A percentile compares a stretch with the other conserved stretches of the same genome.
phyloP scores from a whole-genome alignment of 169 alveolate species.

The Eimeria sp. region DNA sequence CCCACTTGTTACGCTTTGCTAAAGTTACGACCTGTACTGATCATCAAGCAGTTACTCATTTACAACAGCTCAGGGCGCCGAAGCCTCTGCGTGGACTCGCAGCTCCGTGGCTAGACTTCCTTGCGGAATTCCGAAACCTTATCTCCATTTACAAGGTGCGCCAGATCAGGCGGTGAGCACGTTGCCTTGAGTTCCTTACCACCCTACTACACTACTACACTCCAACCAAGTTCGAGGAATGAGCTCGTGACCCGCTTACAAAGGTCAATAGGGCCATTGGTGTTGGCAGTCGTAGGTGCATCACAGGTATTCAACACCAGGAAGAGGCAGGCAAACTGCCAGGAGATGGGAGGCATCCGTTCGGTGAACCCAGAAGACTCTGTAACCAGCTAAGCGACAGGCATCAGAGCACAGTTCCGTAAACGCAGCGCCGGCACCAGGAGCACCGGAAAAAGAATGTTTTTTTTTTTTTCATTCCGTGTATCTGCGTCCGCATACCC shows the following conservation, averaged over 20 bases:
- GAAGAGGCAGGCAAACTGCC: neutral
- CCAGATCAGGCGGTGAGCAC: neutral
- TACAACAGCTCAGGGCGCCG: neutral
- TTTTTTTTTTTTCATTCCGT: too few relatives aligned
- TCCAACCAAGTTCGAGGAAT: neutral
- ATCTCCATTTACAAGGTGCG: neutral
- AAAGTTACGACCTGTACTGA: neutral
- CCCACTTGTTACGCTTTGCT: neutral
- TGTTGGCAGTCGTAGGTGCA: neutral
- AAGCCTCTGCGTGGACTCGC: neutral
- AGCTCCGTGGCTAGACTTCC: neutral
- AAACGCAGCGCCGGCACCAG: neutral
- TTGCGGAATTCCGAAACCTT: neutral
- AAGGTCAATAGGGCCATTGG: neutral
- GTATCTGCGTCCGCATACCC: too few relatives aligned
- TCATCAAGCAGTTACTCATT: neutral
- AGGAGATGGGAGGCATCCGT: neutral
- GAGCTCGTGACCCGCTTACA: too few relatives aligned
- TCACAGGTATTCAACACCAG: neutral
- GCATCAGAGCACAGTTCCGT: neutral
- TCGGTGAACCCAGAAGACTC: neutral
- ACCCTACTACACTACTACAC: neutral
- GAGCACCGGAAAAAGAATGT: neutral
- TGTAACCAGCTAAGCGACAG: neutral
- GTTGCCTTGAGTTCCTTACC: neutral